Evolutionary conservation across 495 filamentous ascomycete genomes (phyloP), one percentile per base, ranked within the genome.

Genomic region (Bombardia bombarda): DNA sequence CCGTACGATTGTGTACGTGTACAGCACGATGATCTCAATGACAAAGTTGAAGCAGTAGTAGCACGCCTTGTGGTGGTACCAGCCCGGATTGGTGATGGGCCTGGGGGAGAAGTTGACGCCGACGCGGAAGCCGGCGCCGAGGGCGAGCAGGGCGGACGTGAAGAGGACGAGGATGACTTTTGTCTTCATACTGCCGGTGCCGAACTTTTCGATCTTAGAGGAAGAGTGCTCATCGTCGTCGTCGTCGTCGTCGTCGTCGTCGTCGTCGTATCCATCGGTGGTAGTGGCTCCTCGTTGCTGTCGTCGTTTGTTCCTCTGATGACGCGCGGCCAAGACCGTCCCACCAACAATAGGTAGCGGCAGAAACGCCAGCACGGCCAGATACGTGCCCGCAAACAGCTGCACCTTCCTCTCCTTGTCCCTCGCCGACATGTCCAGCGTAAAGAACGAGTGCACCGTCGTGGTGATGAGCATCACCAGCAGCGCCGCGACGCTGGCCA

Each of bases 21-120:
- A 61, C 0, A 90, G 70, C n/a, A 90, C 75, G 8, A 81, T 28
- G 21, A 86, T 58, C 58, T 95, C 90, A 8, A 87, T 67, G 1
- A 62, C 65, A 49, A 86, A 89, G 55, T 83, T 78, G 67, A 94
- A 89, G 49, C 79, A 50, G 61, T 90, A 95, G 62, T 88, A 95
- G 51, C 74, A 75, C 2, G 77, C 76, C 51, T 80, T 83, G 51
- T 55, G 62, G 46, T 85, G 72, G 47, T 85, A 94, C 71, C 78
- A 82, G 1, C 77, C 73, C 10, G 88, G 82, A 24, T 84, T 18
- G 2, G 32, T 56, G 8, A 54, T 32, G 0, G 80, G 82, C 6
- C 78, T 67, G 0, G 72, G 59, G 31, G 68, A 63, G 62, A 74
- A 87, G 16, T 50, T 63, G 0, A 70, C 74, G 1, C 72, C 84